These are phyloP conservation scores for Alternaria sp. DNA, from an alignment of 2,329 filamentous ascomycete genomes.

Conservation along the genomic window DNA sequence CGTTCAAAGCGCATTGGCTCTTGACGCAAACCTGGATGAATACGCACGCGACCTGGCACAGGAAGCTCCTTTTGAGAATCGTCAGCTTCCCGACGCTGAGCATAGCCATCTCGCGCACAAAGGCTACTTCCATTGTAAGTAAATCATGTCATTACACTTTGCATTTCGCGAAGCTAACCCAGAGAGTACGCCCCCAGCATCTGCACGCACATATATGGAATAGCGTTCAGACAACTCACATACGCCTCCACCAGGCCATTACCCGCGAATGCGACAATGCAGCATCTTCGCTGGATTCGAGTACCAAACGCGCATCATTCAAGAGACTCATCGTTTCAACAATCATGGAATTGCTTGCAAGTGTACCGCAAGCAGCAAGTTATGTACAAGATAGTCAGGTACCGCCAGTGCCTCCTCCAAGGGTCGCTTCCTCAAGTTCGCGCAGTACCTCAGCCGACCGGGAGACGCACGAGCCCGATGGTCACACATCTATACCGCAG, in stretches of 20 bases:
- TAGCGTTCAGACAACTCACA: conserved; percentile 32
- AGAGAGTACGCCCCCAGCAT: conserved; percentile 27
- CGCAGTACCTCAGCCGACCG: neutral
- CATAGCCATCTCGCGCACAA: conserved; percentile 26
- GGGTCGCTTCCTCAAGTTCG: neutral
- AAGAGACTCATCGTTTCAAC: conserved; percentile 19
- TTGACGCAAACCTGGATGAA: conserved; percentile 25
- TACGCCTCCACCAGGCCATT: conserved; percentile 36
- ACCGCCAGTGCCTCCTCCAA: neutral
- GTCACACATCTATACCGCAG: neutral
- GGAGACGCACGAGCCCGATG: neutral
- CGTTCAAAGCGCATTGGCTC: conserved; percentile 20
- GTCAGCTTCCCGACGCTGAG: conserved; percentile 10
- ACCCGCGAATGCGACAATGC: conserved; percentile 24
- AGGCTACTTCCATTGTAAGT: conserved; percentile 32
- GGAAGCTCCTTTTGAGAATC: conserved; percentile 19
- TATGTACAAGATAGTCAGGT: conserved; percentile 21
- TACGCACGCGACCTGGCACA: conserved; percentile 27
- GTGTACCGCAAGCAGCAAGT: conserved; percentile 36
- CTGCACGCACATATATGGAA: conserved; percentile 40
- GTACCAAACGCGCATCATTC: conserved; percentile 18
- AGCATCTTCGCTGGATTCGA: neutral
- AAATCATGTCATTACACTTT: too few relatives aligned
- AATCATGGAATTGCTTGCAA: conserved; percentile 35
- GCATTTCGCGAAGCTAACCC: neutral